Evolutionary conservation across 495 filamentous ascomycete species (phyloP).

Genomic region (Hypoxylon lienhwacheense): DNA sequence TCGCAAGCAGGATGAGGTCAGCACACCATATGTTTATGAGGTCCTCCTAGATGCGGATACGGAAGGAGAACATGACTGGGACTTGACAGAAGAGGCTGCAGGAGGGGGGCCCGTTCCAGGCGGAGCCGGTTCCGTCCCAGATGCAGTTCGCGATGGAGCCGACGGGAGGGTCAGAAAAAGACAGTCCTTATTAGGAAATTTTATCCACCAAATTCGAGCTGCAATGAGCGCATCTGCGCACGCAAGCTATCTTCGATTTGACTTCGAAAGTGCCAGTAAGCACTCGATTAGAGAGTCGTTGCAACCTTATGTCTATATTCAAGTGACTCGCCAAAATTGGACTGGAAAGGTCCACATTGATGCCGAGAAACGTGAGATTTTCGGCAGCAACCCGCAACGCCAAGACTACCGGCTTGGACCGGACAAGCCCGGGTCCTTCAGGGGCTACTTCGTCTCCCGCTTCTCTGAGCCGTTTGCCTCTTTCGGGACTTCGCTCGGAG

Average conservation of each 20-base stretch:
- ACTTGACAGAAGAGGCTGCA: conserved; percentile 34
- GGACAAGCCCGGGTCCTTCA: conserved; percentile 33
- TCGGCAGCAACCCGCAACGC: conserved; percentile 37
- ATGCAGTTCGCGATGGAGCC: conserved; percentile 29
- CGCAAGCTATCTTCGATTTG: conserved; percentile 32
- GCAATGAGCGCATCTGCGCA: conserved; percentile 38
- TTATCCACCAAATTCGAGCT: conserved; percentile 25
- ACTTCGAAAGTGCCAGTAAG: conserved; percentile 13
- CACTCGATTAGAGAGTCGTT: not conserved
- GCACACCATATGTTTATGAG: conserved; percentile 39
- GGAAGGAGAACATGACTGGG: conserved; percentile 29
- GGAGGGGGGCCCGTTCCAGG: conserved; percentile 35
- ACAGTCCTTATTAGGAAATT: not conserved
- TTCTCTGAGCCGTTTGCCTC: conserved; percentile 38
- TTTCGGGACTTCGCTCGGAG: conserved; percentile 32
- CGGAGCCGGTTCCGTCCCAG: conserved; percentile 28
- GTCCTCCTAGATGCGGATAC: conserved; percentile 37
- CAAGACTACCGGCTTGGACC: conserved; percentile 40
- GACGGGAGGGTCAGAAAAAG: conserved; percentile 31
- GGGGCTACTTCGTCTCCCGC: conserved; percentile 39
- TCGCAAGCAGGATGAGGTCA: conserved; percentile 36
- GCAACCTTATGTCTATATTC: conserved; percentile 35
- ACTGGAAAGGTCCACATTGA: conserved; percentile 38
- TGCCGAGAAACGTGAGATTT: conserved; percentile 30
- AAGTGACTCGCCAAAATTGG: conserved; percentile 40